Evolutionary conservation across 78 protist species (phyloP), one percentile per base, ranked within the genome.

Genomic region (Emiliania huxleyi): DNA sequence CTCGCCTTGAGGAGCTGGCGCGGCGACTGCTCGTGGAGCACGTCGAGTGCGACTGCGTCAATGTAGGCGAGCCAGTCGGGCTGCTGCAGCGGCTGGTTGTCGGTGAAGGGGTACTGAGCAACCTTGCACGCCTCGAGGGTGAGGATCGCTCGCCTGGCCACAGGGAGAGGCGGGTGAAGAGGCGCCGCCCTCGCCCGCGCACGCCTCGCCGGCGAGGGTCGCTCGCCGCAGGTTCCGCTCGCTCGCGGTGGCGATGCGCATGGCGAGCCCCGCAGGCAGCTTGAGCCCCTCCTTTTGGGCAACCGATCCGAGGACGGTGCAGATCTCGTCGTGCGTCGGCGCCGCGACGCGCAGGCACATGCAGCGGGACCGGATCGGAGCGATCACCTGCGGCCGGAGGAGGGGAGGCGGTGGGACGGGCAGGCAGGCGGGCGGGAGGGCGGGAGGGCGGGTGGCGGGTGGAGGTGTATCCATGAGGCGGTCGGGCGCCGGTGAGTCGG

Each of bases 351-450:
- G 94, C 25, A 99, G 69, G 38, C 92, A 94, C 0, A 99, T 73
- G 90, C 99, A 99, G 23, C 99, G 96, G 0, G 97, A 94, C 33
- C 98, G 94, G 48, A 99, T 85, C 25, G 99, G 99, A 25, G 95
- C 97, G 43, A 99, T 95, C 19, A 99, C 95, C 45, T 93, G 55
- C 38, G 37, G 75, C 37, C n/a, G 15, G 62, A 52, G 62, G 62
- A 52, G 8, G 62, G 15, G 15, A 19, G 62, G 15, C 29, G 15
- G 8, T 52, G 62, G 15, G 62, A 52, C 15, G 29, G 29, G 29
- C 8, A 52, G 62, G 62, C 29, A 15, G 15, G 62, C 62, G 15
- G 62, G 62, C n/a, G n/a, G n/a, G n/a, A n/a, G n/a, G n/a, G n/a
- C n/a, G n/a, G n/a, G n/a, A n/a, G n/a, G n/a, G n/a, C n/a, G n/a